Evolutionary conservation across 148 eudicot genomes (phyloP), one percentile per base, ranked within the genome.

Genomic region (Fagopyrum homotropicum): DNA sequence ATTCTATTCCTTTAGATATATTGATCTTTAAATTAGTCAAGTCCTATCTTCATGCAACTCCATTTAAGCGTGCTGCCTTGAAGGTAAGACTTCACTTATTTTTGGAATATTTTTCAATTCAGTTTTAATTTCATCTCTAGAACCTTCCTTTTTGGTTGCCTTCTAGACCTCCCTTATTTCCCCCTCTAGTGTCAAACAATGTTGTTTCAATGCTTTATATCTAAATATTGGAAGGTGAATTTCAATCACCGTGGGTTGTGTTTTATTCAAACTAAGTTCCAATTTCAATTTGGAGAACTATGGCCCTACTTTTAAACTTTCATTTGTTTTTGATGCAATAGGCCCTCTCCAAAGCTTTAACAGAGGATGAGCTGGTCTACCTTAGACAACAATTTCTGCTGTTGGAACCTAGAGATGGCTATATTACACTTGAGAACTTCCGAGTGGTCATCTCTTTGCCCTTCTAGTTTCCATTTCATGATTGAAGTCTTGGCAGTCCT

Each of bases 341-440:
- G 93, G 87, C 93, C 70, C 84, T 89, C 77, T 85, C 93, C 61
- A 89, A 85, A 81, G 90, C 90, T 78, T 81, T 89, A 75, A 89
- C 89, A 59, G 87, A 87, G 76, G 93, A 89, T 84, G 93, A 89
- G 75, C 79, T 85, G 51, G 74, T 77, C 30, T 89, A 87, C 82
- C 83, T 89, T 57, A 79, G 85, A 83, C 84, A 87, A 48, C 90
- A 89, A 60, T 89, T 78, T 75, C 49, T 48, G 78, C 79, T 84
- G 45, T 77, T 84, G 76, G 86, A 84, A 56, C 86, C 86, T 55
- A 81, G 68, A 70, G 86, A 84, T 45, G 86, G 86, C 44, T 79
- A 75, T 59, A 22, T 84, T 26, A 78, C 82, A 17, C 77, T 79
- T 54, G 86, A 84, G 76, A 81, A 81, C 75, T 81, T 84, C 72